These are phyloP conservation scores for Cochlearia excelsa DNA, from an alignment of 345 rosid genomes.

Conservation along the genomic window DNA sequence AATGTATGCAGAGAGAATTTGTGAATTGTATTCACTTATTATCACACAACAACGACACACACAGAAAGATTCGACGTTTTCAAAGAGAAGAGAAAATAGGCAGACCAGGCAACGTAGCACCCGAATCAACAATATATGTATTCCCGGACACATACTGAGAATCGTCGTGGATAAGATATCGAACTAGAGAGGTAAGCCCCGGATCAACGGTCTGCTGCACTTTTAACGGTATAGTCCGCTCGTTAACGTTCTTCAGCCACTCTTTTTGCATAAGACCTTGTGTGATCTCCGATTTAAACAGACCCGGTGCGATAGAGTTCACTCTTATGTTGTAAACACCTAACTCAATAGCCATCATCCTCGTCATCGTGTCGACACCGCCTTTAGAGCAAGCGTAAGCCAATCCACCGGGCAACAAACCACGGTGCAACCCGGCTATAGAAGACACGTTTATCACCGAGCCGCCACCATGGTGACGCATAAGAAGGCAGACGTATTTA, in stretches of 20 bases:
- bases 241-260: slow-evolving; percentile 51
- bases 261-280: slow-evolving; percentile 51
- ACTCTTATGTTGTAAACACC: slow-evolving; percentile 70
- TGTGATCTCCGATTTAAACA: slow-evolving; percentile 74
- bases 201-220: slow-evolving; percentile 54
- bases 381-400: slow-evolving; percentile 66
- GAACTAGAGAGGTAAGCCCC: slow-evolving; percentile 59
- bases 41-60: not conserved
- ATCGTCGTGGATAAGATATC: slow-evolving; percentile 70
- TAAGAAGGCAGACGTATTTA: slow-evolving; percentile 52
- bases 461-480: slow-evolving; percentile 58
- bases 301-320: slow-evolving; percentile 73
- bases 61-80: slow-evolving; percentile 6
- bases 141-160: slow-evolving; percentile 62
- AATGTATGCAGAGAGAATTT: slow-evolving; percentile 21
- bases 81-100: slow-evolving; percentile 67
- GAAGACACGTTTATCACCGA: slow-evolving; percentile 74
- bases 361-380: slow-evolving; percentile 58
- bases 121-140: slow-evolving; percentile 57
- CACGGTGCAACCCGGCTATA: slow-evolving; percentile 57
- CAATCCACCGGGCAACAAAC: slow-evolving; percentile 50
- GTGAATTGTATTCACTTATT: slow-evolving; percentile 27
- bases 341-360: slow-evolving; percentile 76
- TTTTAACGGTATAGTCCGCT: slow-evolving; percentile 43
- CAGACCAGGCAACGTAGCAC: slow-evolving; percentile 56